Conservation (phyloP, 208 protist genomes). For the Acanthamoeba lenticulata region DNA sequence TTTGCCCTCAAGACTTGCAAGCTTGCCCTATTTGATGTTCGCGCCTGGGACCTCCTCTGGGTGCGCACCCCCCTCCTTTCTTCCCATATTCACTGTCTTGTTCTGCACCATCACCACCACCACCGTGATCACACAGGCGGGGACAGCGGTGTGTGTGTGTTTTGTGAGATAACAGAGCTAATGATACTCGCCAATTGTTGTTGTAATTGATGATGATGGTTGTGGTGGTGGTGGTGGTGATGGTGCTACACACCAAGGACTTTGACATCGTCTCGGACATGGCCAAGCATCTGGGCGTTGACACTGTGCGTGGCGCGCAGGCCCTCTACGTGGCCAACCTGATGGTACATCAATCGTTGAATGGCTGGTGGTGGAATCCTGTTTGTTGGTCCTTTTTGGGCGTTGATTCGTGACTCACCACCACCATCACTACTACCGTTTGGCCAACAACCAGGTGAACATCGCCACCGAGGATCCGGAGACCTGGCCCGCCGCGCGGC, state of each 20-base stretch:
- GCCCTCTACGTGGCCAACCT: conserved; percentile 73
- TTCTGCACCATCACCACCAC: too few relatives aligned
- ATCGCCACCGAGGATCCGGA: conserved; percentile 5
- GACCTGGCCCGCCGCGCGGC: conserved; percentile 27
- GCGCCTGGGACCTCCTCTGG: conserved; percentile 73
- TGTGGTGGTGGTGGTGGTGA: conserved; percentile 75
- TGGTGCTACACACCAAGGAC: neutral
- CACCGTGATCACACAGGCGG: too few relatives aligned
- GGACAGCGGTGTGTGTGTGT: too few relatives aligned
- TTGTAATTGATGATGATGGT: conserved; percentile 74
- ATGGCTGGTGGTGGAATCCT: too few relatives aligned
- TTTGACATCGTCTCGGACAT: conserved; percentile 23
- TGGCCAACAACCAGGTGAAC: neutral
- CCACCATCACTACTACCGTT: neutral
- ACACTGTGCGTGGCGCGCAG: conserved; percentile 34
- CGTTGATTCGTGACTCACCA: too few relatives aligned
- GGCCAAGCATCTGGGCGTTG: conserved; percentile 1
- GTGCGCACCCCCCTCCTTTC: neutral
- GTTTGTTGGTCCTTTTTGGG: too few relatives aligned
- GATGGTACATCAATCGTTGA: conserved; percentile 68
- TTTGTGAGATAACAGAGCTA: too few relatives aligned
- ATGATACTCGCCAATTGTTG: too few relatives aligned
- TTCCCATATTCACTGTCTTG: too few relatives aligned
- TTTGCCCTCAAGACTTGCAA: conserved; percentile 74
- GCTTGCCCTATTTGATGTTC: conserved; percentile 74